Base-by-base conservation (phyloP, 1,284 basidiomycete genomes). In the Cryptococcus amylolentus region DNA sequence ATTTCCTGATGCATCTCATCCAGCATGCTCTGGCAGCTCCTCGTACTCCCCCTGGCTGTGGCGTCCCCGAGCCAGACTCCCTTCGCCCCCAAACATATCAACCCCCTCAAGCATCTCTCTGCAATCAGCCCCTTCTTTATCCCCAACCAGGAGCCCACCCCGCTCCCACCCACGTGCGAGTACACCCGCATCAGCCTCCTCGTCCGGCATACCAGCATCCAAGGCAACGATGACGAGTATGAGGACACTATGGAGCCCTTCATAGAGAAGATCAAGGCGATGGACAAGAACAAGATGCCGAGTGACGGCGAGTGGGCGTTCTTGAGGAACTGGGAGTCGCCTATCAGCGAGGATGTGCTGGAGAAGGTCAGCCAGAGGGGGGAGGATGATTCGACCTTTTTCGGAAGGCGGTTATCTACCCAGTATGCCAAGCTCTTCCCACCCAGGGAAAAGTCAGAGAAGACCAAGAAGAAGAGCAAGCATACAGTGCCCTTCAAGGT, bases 291-390 rank as follows among this genome's bases (percentile, higher is more conserved):
- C 18, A 52, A 64, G 26, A 60, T 72, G 28, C 67, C 72, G 1
- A 49, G 45, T 5, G 54, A 61, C 0, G 69, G 70, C 3, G 62
- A 65, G 42, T 76, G 79, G 67, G 50, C 54, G 9, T 80, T 80
- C 61, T 63, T 80, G 44, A 62, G 59, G 41, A 53, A 68, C 8
- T 79, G 78, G 77, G 46, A 72, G 53, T 71, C 66, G n/a, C 73
- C 72, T 1, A 72, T 80, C 12, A 85, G 86, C 80, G 81, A 88
- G 53, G 80, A 81, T 41, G 90, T 88, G 68, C 81, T 95, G 44
- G 88, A 94, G 62, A 84, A 86, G 9, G 77, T 95, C 59, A 77
- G 74, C 14, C 64, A 69, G 40, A 64, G 70, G 7, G 79, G 79
- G 2, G 69, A 63, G 44, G 61, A 68, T 18, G 79, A 80, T 60